A percentile compares a stretch with the other conserved stretches of the same genome.
Evolutionary conservation across 805 yeast species (phyloP).

Genomic region (Ogataea siamensis): DNA sequence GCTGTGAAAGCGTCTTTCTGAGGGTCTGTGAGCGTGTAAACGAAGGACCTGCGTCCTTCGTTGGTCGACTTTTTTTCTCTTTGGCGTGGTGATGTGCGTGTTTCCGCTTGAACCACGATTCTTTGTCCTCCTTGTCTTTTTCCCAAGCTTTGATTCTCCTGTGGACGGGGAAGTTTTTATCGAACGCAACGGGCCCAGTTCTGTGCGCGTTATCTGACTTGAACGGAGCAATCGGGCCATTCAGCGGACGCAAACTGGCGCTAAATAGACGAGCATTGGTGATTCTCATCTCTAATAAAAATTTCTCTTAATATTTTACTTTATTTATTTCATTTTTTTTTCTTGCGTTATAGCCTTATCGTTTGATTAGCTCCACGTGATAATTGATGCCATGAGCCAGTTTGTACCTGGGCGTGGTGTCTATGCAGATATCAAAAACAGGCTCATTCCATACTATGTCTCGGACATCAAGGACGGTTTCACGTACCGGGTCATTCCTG

Average conservation of each 20-base stretch:
- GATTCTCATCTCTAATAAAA: constrained; percentile 2
- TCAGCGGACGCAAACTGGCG: constrained; percentile 1
- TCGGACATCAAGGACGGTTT: constrained; percentile 83
- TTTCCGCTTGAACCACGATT: constrained; percentile 56
- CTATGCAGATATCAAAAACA: constrained; percentile 44
- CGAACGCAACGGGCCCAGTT: constrained; percentile 31
- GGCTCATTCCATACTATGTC: constrained; percentile 60
- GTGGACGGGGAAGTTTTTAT: constrained; percentile 42
- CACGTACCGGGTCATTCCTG: constrained; percentile 85
- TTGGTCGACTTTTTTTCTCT: constrained; percentile 21
- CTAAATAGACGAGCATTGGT: neutral
- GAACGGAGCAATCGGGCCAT: constrained; percentile 33
- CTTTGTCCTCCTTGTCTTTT: constrained; percentile 56
- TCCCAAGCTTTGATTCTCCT: constrained; percentile 63
- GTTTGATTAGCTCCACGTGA: neutral
- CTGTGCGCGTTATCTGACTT: constrained; percentile 6
- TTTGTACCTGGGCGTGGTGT: constrained; percentile 48
- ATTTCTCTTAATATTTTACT: neutral
- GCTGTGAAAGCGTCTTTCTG: constrained; percentile 16
- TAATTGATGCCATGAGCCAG: constrained; percentile 12
- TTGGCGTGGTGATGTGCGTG: constrained; percentile 67
- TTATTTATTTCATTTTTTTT: neutral
- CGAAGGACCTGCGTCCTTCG: constrained; percentile 2
- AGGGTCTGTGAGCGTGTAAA: constrained; percentile 8
- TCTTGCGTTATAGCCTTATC: constrained; percentile 2